phyloP scores from a whole-genome alignment of 306 rosid species.

The Rosa rugosa region DNA sequence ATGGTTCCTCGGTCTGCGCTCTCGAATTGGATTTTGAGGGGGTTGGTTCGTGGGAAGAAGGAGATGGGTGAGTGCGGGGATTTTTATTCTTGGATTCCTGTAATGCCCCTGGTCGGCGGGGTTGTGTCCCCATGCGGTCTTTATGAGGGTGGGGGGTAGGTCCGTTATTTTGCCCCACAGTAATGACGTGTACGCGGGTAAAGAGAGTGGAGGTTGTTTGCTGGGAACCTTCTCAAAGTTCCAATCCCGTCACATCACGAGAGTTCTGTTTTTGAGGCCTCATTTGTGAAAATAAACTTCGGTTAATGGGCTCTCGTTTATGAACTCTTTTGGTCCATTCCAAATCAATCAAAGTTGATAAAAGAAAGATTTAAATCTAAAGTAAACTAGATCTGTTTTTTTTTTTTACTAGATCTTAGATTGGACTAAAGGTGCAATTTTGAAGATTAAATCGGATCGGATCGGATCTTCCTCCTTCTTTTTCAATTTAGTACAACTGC shows the following conservation, averaged over 20 bases:
- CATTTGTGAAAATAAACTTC: background rate
- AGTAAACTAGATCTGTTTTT: too few relatives aligned
- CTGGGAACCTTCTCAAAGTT: background rate
- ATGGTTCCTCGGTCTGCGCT: constrained; percentile 10
- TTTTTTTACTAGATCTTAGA: too few relatives aligned
- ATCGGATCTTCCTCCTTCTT: too few relatives aligned
- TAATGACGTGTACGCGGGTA: constrained; percentile 15
- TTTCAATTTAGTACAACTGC: too few relatives aligned
- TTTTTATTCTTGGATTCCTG: constrained; percentile 4
- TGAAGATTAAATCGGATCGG: too few relatives aligned
- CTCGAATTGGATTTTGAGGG: background rate
- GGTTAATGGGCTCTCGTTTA: background rate
- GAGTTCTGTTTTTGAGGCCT: background rate
- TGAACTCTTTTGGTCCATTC: background rate
- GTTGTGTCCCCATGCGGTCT: background rate
- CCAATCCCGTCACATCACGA: background rate
- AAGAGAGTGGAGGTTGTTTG: background rate
- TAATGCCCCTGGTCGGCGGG: constrained; percentile 1
- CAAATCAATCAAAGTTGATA: too few relatives aligned
- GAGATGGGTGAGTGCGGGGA: background rate
- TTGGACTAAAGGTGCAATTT: too few relatives aligned
- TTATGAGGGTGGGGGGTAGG: background rate
- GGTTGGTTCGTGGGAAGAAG: background rate
- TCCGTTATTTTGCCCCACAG: background rate
- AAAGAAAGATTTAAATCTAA: too few relatives aligned